Evolutionary conservation across 2,329 filamentous ascomycete species (phyloP).

Genomic region (Bimuria novae-zelandiae): DNA sequence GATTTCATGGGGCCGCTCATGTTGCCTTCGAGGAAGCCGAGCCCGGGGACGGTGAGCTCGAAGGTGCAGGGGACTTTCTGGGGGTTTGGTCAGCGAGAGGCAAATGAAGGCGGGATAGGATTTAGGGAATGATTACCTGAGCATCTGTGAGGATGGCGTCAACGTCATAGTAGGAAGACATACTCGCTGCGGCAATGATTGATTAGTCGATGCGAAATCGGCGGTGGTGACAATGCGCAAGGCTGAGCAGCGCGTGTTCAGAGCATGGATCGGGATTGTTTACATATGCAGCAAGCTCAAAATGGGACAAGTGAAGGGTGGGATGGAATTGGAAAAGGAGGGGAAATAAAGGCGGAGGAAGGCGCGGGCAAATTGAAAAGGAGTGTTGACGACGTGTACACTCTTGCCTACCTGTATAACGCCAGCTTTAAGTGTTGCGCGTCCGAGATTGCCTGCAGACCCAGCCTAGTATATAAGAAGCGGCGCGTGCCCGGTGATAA

Average conservation of each 20-base stretch:
- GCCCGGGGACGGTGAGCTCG: constrained; percentile 82
- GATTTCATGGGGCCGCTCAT: constrained; percentile 73
- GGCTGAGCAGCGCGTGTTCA: constrained; percentile 27
- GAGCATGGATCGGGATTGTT: constrained; percentile 24
- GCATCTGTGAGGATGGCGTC: constrained; percentile 84
- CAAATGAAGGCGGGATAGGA: neutral
- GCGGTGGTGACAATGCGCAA: neutral
- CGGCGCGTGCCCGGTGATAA: constrained; percentile 12
- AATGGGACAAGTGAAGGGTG: constrained; percentile 6
- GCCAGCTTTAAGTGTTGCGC: constrained; percentile 38
- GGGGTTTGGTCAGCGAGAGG: constrained; percentile 8
- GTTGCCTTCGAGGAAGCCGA: constrained; percentile 89
- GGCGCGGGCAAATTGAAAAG: neutral
- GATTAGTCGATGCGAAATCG: too few relatives aligned
- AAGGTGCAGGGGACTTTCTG: constrained; percentile 97
- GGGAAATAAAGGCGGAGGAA: neutral
- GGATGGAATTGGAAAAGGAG: neutral
- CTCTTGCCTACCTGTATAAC: constrained; percentile 25
- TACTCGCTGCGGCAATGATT: constrained; percentile 17
- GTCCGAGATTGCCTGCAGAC: constrained; percentile 37
- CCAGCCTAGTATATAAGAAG: constrained; percentile 21
- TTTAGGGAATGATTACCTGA: constrained; percentile 58
- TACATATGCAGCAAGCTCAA: constrained; percentile 12
- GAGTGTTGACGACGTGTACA: constrained; percentile 3
- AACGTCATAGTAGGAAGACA: constrained; percentile 78